These are phyloP conservation scores for Wickerhamomyces bisporus DNA, from an alignment of 805 yeast species.

Conservation along the genomic window DNA sequence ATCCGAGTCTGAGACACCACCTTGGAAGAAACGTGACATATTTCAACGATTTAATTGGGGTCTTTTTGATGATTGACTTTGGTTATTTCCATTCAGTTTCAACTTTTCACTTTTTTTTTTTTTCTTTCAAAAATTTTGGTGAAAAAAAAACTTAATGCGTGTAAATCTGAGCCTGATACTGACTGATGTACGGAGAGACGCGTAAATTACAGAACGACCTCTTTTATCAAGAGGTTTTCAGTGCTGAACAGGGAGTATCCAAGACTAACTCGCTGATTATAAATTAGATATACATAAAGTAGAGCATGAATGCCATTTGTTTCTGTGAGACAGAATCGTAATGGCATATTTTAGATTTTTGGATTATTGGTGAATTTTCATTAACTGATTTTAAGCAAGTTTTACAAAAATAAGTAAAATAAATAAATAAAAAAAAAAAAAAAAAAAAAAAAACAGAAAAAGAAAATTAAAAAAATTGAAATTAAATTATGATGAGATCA, in stretches of 20 bases:
- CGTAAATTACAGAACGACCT: constrained; percentile 16
- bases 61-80: not conserved
- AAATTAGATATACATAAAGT: too few species aligned
- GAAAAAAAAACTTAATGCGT: constrained; percentile 11
- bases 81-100: constrained; percentile 3
- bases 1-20: constrained; percentile 39
- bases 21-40: constrained; percentile 91
- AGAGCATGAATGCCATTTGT: too few species aligned
- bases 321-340: too few species aligned
- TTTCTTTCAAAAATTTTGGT: constrained; percentile 7
- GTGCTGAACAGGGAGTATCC: too few species aligned
- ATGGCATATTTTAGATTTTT: too few species aligned
- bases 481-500: constrained; percentile 7
- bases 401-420: too few species aligned
- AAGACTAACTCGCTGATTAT: too few species aligned
- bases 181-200: not conserved
- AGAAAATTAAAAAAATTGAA: too few species aligned
- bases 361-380: too few species aligned
- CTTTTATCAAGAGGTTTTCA: too few species aligned
- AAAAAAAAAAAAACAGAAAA: too few species aligned
- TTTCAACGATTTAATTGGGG: constrained; percentile 6
- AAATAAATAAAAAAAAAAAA: not conserved
- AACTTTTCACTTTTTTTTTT: constrained; percentile 20
- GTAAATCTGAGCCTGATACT: constrained; percentile 8
- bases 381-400: too few species aligned